Percentiles rank a stretch among this genome's conserved stretches.
phyloP scores from a whole-genome alignment of 2,329 filamentous ascomycete genomes.

The Tolypocladium paradoxum region DNA sequence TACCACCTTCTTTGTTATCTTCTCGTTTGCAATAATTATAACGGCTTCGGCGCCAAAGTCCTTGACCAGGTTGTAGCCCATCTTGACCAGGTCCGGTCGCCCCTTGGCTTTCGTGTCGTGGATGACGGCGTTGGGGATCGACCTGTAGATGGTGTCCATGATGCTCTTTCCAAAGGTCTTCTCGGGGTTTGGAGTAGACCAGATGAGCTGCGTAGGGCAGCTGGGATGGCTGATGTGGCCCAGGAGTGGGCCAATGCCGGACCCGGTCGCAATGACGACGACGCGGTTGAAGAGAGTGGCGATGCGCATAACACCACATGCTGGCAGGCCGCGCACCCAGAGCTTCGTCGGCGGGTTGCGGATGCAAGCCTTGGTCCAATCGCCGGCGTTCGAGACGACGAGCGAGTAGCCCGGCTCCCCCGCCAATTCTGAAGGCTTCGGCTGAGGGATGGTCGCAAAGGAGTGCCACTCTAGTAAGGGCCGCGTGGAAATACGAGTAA shows the following conservation, averaged over 20 bases:
- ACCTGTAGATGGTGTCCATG: slow-evolving; percentile 40
- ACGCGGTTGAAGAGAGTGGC: slow-evolving; percentile 55
- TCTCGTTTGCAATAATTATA: slow-evolving; percentile 62
- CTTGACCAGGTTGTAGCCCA: slow-evolving; percentile 41
- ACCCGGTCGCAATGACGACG: slow-evolving; percentile 60
- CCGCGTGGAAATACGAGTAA: slow-evolving; percentile 45
- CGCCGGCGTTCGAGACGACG: slow-evolving; percentile 61
- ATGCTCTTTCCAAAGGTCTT: slow-evolving; percentile 51
- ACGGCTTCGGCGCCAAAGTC: slow-evolving; percentile 56
- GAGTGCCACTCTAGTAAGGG: slow-evolving; percentile 65
- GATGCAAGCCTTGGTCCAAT: slow-evolving; percentile 62
- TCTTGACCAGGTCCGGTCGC: slow-evolving; percentile 43
- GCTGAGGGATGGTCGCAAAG: slow-evolving; percentile 62
- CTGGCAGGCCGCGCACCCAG: slow-evolving; percentile 58
- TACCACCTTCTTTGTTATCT: slow-evolving; percentile 56
- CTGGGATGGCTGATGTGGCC: slow-evolving; percentile 43
- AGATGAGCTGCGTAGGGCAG: slow-evolving; percentile 50
- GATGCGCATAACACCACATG: slow-evolving; percentile 56
- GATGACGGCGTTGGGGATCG: slow-evolving; percentile 53
- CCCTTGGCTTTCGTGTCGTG: slow-evolving; percentile 53
- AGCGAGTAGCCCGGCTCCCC: slow-evolving; percentile 47
- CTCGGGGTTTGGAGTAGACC: slow-evolving; percentile 53
- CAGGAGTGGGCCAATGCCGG: slow-evolving; percentile 60
- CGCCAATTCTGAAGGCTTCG: slow-evolving; percentile 18
- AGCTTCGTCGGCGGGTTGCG: slow-evolving; percentile 47